Evolutionary conservation across 257 asterid genomes (phyloP), one percentile per base, ranked within the genome.

Genomic region (Solanum bulbocastanum): DNA sequence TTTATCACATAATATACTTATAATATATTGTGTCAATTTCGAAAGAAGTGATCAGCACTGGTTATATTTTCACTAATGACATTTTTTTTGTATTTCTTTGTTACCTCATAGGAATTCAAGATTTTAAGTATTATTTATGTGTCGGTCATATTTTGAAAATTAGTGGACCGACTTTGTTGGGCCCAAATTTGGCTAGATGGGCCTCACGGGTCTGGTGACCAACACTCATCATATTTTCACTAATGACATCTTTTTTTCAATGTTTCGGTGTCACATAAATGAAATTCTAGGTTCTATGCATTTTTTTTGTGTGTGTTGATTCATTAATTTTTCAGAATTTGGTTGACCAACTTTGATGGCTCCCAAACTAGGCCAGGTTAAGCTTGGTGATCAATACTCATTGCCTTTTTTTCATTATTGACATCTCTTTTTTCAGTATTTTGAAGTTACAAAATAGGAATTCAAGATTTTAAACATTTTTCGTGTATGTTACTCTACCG

Each of bases 261-360:
- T 1, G 2, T 60, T 10, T 62, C 30, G 10, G 8, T 62, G 7
- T 62, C 32, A 62, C 1, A 3, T 62, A 4, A 62, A 23, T 9
- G 15, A 14, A 62, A 23, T 62, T 3, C 13, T 9, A 62, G 10
- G 9, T 62, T 60, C 1, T 23, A 60, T 9, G 7, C 4, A 10
- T 60, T 60, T 60, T 60, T 60, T 60, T 23, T 30, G 2, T 62
- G 14, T 23, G 32, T 0, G 13, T 60, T 60, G 23, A 15, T 9
- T 4, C 32, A 62, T 2, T 62, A 3, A 62, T 10, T 62, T 62
- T 60, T 62, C 25, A 23, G 2, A 62, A 62, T 10, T 4, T 62
- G 3, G 32, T 0, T 0, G 30, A 62, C 0, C 6, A 0, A 62
- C 71, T 62, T 3, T n/a, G 3, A 10, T 62, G 32, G 71, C 32